Evolutionary conservation across 2,329 filamentous ascomycete species (phyloP), one percentile per base, ranked within the genome.

Genomic region (Aspergillus melleus): DNA sequence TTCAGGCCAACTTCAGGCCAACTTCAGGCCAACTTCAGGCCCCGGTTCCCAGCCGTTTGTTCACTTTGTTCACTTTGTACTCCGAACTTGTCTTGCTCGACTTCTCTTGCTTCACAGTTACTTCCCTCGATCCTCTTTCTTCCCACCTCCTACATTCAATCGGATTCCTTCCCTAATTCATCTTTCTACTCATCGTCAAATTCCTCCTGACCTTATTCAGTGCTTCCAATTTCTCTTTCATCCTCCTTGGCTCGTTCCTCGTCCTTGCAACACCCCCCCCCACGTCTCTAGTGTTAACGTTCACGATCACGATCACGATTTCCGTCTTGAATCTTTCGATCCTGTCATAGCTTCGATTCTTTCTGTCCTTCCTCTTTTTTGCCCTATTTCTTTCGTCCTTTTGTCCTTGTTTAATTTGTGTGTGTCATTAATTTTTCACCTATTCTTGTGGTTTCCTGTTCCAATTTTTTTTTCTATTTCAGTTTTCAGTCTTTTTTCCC

Each of bases 241-340:
- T 36, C 32, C 50, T 16, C n/a, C 29, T 32, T n/a, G 12, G 22
- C 29, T 52, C 50, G 24, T 22, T 52, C 39, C 52, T 39, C 29
- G 44, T 55, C 16, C 52, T 14, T 49, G 26, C 36, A 16, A 32
- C 50, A 42, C 30, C 32, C 52, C 32, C 52, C 26, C 49, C 54
- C 50, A 47, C 55, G 44, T 49, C 55, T 54, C 53, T 58, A 26
- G 29, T 52, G 49, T 52, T 61, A 58, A 61, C 57, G 62, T 62
- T 61, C 61, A 64, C 66, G 61, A 63, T 68, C 62, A 67, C 64
- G 60, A 63, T 67, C 65, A 70, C 66, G 65, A 69, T 64, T 59
- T 44, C 62, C 66, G 64, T 53, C 58, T 59, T 32, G 52, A 54
- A 52, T 49, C 19, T 29, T 55, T 51, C 20, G 32, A 39, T 53